These are phyloP conservation scores for Closterium sp. DNA, from an alignment of 139 green algal genomes.

Conservation along the genomic window DNA sequence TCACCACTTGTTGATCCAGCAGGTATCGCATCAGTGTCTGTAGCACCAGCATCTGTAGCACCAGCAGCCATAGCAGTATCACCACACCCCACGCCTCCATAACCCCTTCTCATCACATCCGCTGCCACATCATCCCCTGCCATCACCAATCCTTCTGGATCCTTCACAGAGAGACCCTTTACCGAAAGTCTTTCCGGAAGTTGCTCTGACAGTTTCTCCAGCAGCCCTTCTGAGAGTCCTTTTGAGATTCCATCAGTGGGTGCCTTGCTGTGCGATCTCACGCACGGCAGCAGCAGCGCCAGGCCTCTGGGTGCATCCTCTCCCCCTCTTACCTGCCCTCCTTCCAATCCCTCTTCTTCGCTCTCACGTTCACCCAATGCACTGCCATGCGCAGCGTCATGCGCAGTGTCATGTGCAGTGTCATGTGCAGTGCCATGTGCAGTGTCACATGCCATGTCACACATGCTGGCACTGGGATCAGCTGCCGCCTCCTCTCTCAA, in stretches of 20 bases:
- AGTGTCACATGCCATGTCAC: not conserved
- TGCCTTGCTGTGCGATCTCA: constrained; percentile 82
- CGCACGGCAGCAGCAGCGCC: constrained; percentile 54
- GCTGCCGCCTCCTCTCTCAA: not conserved
- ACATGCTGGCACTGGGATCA: not conserved
- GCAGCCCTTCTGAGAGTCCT: not conserved
- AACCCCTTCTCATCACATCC: not conserved
- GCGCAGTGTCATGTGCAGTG: not conserved
- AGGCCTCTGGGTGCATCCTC: not conserved
- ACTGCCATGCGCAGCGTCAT: too few species aligned
- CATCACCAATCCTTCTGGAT: too few species aligned
- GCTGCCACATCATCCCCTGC: not conserved
- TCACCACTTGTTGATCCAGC: not conserved
- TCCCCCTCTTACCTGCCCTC: too few species aligned
- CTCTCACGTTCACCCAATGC: not conserved
- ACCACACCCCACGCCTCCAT: not conserved
- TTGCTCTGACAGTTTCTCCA: not conserved
- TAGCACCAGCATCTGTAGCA: not conserved
- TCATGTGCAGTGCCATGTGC: not conserved
- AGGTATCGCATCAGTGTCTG: not conserved
- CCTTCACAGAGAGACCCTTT: not conserved
- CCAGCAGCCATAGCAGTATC: too few species aligned
- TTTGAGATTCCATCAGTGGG: too few species aligned
- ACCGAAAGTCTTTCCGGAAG: too few species aligned
- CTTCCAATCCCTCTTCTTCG: not conserved